phyloP scores from a whole-genome alignment of 805 yeast species.

The Candida rishiriensis region DNA sequence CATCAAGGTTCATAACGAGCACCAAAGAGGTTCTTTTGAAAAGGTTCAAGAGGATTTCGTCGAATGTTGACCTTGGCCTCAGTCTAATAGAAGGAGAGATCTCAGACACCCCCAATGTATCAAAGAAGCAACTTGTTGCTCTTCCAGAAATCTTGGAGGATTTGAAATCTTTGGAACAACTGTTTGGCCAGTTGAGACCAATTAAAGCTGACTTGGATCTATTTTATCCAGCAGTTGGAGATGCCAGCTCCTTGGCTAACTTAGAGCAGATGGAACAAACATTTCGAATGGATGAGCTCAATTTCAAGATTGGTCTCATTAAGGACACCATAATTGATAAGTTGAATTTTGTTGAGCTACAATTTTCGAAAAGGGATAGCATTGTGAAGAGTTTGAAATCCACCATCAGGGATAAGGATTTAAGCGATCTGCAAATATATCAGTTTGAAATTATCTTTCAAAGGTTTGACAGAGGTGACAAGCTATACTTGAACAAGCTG shows the following conservation, averaged over 20 bases:
- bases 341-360: slow-evolving; percentile 38
- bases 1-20: slow-evolving; percentile 31
- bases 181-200: slow-evolving; percentile 22
- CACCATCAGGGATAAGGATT: slow-evolving; percentile 2
- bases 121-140: slow-evolving; percentile 34
- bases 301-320: slow-evolving; percentile 34
- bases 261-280: slow-evolving; percentile 9
- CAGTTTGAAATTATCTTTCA: slow-evolving; percentile 42
- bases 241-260: slow-evolving; percentile 11
- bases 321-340: slow-evolving; percentile 34
- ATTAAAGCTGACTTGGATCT: slow-evolving; percentile 11
- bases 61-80: slow-evolving; percentile 13
- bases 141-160: slow-evolving; percentile 32
- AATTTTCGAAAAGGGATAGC: slow-evolving; percentile 25
- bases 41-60: slow-evolving; percentile 23
- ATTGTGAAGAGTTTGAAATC: slow-evolving; percentile 17
- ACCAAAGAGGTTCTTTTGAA: slow-evolving; percentile 22
- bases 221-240: slow-evolving; percentile 3
- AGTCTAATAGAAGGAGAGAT: slow-evolving; percentile 16
- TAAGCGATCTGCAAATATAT: slow-evolving; percentile 21
- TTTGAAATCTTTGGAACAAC: slow-evolving; percentile 30
- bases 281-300: slow-evolving; percentile 32
- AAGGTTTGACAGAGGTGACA: slow-evolving; percentile 33
- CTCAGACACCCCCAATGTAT: slow-evolving; percentile 23
- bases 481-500: slow-evolving; percentile 32